Percentiles rank a stretch among this genome's conserved stretches.
Conservation (phyloP, 164 flowering plant genomes). For the Stephania yunnanensis region DNA sequence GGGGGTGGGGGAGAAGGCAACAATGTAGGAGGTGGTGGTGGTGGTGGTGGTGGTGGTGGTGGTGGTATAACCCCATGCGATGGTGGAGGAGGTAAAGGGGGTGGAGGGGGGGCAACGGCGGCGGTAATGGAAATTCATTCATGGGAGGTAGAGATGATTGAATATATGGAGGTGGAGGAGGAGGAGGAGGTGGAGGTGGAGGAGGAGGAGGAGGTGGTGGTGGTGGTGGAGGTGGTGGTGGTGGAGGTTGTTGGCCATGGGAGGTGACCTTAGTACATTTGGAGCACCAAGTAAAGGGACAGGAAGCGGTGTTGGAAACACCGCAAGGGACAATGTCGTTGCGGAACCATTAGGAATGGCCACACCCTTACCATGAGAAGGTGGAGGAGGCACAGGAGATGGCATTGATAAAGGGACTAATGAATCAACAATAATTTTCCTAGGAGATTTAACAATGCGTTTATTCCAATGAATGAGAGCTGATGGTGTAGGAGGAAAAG, state of each 20-base stretch:
- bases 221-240: slow-evolving; percentile 5
- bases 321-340: not conserved
- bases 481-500: slow-evolving; percentile 14
- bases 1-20: slow-evolving; percentile 25
- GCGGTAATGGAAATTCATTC: not conserved
- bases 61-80: slow-evolving; percentile 22
- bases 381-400: not conserved
- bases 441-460: slow-evolving; percentile 1
- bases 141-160: not conserved
- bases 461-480: slow-evolving; percentile 20
- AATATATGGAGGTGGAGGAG: not conserved
- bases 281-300: not conserved
- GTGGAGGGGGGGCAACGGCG: not conserved
- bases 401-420: slow-evolving; percentile 1
- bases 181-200: slow-evolving; percentile 1
- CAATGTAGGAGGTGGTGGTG: slow-evolving; percentile 21
- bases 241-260: not conserved
- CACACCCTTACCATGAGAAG: not conserved
- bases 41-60: not conserved
- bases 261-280: not conserved
- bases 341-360: not conserved
- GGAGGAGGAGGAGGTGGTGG: slow-evolving; percentile 5
- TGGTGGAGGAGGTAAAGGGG: not conserved
- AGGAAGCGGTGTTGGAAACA: not conserved
- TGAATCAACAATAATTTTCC: not conserved